Conservation (phyloP, 352 stramenopile species). For the Aphanomyces stellatus region DNA sequence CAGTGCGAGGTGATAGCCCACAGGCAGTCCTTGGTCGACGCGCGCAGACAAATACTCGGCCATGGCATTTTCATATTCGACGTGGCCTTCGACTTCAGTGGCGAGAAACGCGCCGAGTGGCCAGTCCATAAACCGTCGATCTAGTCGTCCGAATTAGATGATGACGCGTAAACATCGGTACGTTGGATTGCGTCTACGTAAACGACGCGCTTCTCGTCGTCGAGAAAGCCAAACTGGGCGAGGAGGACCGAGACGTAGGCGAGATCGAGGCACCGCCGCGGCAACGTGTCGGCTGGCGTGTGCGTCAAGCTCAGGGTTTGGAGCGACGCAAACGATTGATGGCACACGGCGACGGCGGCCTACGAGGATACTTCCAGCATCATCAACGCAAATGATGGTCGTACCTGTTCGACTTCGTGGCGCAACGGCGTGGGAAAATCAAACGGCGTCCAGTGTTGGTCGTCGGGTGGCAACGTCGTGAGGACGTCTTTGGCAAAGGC, state of each 20-base stretch:
- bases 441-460: too few species aligned
- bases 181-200: slow-evolving; percentile 4
- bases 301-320: background rate
- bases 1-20: slow-evolving; percentile 2
- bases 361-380: too few species aligned
- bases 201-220: background rate
- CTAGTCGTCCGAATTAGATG: too few species aligned
- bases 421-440: slow-evolving; percentile 1
- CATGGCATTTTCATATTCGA: slow-evolving; percentile 1
- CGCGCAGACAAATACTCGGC: slow-evolving; percentile 1
- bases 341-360: background rate
- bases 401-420: slow-evolving; percentile 1
- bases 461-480: background rate
- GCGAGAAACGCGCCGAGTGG: too few species aligned
- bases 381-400: too few species aligned
- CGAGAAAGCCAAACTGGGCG: background rate
- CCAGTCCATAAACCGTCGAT: too few species aligned
- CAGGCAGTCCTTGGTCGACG: slow-evolving; percentile 9
- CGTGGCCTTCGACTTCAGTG: background rate
- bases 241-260: slow-evolving; percentile 6
- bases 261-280: slow-evolving; percentile 3
- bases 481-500: slow-evolving; percentile 5
- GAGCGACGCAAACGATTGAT: background rate
- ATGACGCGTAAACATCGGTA: too few species aligned
- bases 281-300: too few species aligned